phyloP scores from a whole-genome alignment of 441 rosid species.

The Pelargonium cotyledonis region DNA sequence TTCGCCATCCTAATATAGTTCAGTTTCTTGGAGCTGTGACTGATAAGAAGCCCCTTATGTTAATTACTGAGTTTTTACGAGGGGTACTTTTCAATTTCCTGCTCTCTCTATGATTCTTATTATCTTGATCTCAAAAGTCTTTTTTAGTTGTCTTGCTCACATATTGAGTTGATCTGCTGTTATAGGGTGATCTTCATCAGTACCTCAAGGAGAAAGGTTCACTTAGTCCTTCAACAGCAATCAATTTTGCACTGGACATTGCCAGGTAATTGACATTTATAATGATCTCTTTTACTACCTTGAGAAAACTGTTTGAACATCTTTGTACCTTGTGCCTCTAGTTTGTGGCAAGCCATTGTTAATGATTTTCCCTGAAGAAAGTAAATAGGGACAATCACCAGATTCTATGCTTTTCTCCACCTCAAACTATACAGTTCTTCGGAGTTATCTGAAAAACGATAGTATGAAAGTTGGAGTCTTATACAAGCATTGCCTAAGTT shows the following conservation, averaged over 20 bases:
- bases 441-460: background rate
- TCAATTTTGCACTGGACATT: conserved; percentile 89
- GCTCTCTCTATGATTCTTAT: conserved; percentile 5
- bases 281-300: background rate
- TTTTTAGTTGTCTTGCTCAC: conserved; percentile 13
- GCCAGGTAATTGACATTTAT: conserved; percentile 48
- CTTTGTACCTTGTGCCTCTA: too few species aligned
- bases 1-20: conserved; percentile 93
- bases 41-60: conserved; percentile 95
- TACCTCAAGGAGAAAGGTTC: conserved; percentile 89
- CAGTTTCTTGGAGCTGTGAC: conserved; percentile 99
- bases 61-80: conserved; percentile 84
- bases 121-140: too few species aligned
- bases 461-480: background rate
- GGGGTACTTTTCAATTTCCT: conserved; percentile 49
- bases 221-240: conserved; percentile 76
- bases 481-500: conserved; percentile 9
- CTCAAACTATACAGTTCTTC: too few species aligned
- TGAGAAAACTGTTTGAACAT: too few species aligned
- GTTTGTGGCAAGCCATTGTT: too few species aligned
- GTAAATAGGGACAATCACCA: too few species aligned
- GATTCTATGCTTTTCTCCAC: too few species aligned
- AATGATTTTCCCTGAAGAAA: too few species aligned
- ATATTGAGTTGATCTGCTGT: conserved; percentile 19
- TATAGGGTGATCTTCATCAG: conserved; percentile 96